Conservation (phyloP, 208 protist genomes). For the Trypanosoma avium region DNA sequence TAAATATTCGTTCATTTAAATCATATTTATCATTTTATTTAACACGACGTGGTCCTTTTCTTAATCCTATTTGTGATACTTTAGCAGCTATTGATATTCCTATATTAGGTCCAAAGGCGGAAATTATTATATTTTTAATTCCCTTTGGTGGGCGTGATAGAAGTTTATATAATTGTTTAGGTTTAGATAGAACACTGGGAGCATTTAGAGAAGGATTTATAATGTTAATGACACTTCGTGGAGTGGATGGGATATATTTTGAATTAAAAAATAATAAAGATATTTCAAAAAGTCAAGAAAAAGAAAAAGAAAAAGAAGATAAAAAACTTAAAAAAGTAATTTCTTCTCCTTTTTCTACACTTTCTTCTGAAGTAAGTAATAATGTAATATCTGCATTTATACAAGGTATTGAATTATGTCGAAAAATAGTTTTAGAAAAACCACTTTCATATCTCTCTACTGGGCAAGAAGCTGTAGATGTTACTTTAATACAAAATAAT, state of each 20-base stretch:
- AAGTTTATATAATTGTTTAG: slow-evolving; percentile 41
- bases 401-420: slow-evolving; percentile 50
- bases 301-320: neutral
- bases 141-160: slow-evolving; percentile 71
- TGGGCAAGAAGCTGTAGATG: slow-evolving; percentile 56
- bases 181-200: slow-evolving; percentile 68
- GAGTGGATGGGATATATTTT: slow-evolving; percentile 31
- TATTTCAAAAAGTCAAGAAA: neutral
- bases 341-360: neutral
- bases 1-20: slow-evolving; percentile 37
- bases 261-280: neutral
- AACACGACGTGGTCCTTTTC: slow-evolving; percentile 44
- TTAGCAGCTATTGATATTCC: slow-evolving; percentile 43
- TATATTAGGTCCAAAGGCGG: slow-evolving; percentile 33
- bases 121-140: slow-evolving; percentile 54
- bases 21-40: slow-evolving; percentile 38
- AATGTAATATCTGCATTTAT: slow-evolving; percentile 44
- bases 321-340: neutral
- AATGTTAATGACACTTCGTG: slow-evolving; percentile 58
- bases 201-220: slow-evolving; percentile 55
- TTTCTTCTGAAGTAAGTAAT: slow-evolving; percentile 20
- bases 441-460: slow-evolving; percentile 45
- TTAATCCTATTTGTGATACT: slow-evolving; percentile 56
- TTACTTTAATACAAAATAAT: slow-evolving; percentile 48
- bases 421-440: slow-evolving; percentile 34